Evolutionary conservation across 495 filamentous ascomycete genomes (phyloP), one percentile per base, ranked within the genome.

Genomic region (Trichoderma reesei): DNA sequence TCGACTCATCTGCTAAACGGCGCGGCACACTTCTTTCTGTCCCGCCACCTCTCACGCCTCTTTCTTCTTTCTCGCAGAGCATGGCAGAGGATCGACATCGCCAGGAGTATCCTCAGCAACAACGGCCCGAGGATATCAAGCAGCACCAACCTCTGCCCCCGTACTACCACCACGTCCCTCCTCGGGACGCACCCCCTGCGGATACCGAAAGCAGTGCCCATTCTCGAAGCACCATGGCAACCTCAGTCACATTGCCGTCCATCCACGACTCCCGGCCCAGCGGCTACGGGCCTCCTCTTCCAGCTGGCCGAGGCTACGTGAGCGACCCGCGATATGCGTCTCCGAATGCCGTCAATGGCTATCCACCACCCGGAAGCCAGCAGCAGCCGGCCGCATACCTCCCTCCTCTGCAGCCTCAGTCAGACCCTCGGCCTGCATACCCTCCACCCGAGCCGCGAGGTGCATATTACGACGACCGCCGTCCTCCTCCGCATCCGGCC

Each of bases 31-130:
- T 34, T 14, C 16, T 33, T 11, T 34, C 26, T 34, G 51, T 56
- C 11, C 26, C 51, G 51, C 20, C 51, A 33, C 18, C 14, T 36
- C 18, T 34, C 51, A 5, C 26, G 34, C 14, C 31, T 10, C 9
- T 56, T 11, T 56, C 51, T 36, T 14, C 8, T 3, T 56, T 11
- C 34, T 26, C 10, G 26, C 51, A 56, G 51, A 77, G 70, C 64
- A 80, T 80, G 76, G 75, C 74, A 69, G 75, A 78, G 71, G 73
- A 78, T 48, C 75, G 61, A 41, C 41, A 63, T 44, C 61, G 61
- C n/a, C 39, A 46, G 14, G 41, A 63, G 14, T 63, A 63, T 63
- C 61, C 61, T 63, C 61, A 41, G 61, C 61, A 41, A 18, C 16
- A 42, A 34, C 59, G 39, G 31, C 38, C 38, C 46, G 61, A 63